Base-by-base conservation (phyloP, 305 asterid genomes). In the Solanum aculeatissimum region DNA sequence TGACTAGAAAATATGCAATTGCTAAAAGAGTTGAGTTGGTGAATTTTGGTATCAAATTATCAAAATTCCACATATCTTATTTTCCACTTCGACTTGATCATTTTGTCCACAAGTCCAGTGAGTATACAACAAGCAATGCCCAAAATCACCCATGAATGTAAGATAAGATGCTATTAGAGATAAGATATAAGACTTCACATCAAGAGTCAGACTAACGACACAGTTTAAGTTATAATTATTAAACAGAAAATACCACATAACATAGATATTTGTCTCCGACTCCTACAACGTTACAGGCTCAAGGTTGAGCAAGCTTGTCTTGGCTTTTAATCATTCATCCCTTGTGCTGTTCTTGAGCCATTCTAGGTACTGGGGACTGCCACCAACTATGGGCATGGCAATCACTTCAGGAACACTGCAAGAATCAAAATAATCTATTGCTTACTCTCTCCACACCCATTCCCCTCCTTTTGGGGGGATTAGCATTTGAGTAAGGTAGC, bases 321-420 rank as follows among this genome's bases (percentile, higher is more conserved):
- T 57, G 15, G 40, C 70, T 38, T 54, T 81, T 43, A 60, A 15
- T 43, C 86, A 58, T 45, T 81, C 87, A 58, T 88, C 94, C 91
- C 92, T 87, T 0, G 98, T 97, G 78, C 91, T 95, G 91, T 89
- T 92, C 88, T 94, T 97, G 68, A 95, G 40, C 99, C 99, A 97
- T 89, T 96, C 98, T 84, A 97, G 86, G 85, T 97, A 95, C 85
- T 78, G 92, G 27, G 88, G 83, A 89, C 91, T 91, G 87, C 99
- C 99, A 82, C 98, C 98, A 32, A 89, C 90, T 86, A 97, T 97
- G 77, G 99, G 98, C 89, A 97, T 79, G n/a, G 98, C 90, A 62
- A 97, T 94, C 90, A 97, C 99, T 89, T 94, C 98, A 62, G 98
- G 99, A 86, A 93, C 97, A 82, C 98, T 97, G 84, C 71, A 16